Percentiles rank a stretch among this genome's conserved stretches.
These are phyloP conservation scores for Zygosaccharomyces bisporus DNA, from an alignment of 805 yeast species.

Conservation along the genomic window DNA sequence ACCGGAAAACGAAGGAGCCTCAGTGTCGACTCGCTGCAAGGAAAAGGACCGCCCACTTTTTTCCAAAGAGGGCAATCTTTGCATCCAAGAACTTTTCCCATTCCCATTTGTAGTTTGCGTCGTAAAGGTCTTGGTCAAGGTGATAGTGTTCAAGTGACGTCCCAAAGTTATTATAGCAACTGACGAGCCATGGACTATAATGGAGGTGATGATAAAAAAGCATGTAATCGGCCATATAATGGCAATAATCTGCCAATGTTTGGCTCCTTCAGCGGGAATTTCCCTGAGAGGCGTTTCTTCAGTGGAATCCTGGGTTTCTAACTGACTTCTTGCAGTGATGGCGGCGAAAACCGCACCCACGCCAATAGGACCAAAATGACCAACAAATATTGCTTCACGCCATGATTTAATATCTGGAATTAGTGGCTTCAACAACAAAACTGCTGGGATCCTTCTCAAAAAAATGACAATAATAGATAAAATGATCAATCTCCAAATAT, in stretches of 20 bases:
- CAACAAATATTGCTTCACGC: conserved; percentile 92
- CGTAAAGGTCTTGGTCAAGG: conserved; percentile 87
- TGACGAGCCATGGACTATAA: conserved; percentile 87
- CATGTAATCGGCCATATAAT: conserved; percentile 80
- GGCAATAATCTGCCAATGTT: conserved; percentile 57
- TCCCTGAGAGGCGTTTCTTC: conserved; percentile 55
- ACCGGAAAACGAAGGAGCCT: conserved; percentile 35
- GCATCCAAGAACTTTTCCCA: conserved; percentile 68
- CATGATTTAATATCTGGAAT: conserved; percentile 86
- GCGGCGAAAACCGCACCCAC: conserved; percentile 90
- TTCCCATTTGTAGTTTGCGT: conserved; percentile 56
- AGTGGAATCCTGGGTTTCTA: conserved; percentile 50
- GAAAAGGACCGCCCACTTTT: conserved; percentile 67
- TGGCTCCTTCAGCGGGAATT: conserved; percentile 45
- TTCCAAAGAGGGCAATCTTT: conserved; percentile 77
- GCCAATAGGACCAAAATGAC: conserved; percentile 95
- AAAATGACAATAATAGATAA: conserved; percentile 71
- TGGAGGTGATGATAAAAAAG: conserved; percentile 75
- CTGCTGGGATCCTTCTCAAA: conserved; percentile 79
- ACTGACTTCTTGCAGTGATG: conserved; percentile 67
- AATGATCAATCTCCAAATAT: conserved; percentile 75
- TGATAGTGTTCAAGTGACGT: conserved; percentile 83
- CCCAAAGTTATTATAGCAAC: conserved; percentile 76
- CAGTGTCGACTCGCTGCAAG: conserved; percentile 76
- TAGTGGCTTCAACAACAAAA: conserved; percentile 65